Percentiles rank a stretch among this genome's conserved stretches.
These are phyloP conservation scores for Candida freyschussii DNA, from an alignment of 1,139 yeast species.

Conservation along the genomic window DNA sequence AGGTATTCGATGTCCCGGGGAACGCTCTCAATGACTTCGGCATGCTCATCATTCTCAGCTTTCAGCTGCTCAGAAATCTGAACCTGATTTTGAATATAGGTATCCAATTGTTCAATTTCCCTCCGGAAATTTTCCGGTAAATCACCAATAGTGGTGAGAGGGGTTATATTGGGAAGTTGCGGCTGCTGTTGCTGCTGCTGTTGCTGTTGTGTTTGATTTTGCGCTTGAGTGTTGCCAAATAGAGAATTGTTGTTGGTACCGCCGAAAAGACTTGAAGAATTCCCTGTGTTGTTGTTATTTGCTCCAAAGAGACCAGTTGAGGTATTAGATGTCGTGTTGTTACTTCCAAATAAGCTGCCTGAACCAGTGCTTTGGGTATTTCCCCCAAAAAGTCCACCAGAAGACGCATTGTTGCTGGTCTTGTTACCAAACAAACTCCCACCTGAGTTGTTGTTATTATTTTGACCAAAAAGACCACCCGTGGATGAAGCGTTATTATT, in stretches of 20 bases:
- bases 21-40: constrained; percentile 67
- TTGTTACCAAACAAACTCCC: constrained; percentile 27
- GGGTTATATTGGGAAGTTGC: constrained; percentile 53
- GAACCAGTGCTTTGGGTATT: constrained; percentile 19
- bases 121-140: constrained; percentile 71
- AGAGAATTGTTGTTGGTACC: constrained; percentile 21
- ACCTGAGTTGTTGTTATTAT: constrained; percentile 17
- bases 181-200: constrained; percentile 35
- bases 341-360: constrained; percentile 11
- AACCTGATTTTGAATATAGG: constrained; percentile 79
- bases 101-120: constrained; percentile 77
- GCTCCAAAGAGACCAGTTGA: constrained; percentile 26
- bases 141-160: constrained; percentile 85
- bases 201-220: constrained; percentile 23
- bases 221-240: constrained; percentile 31
- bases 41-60: constrained; percentile 59
- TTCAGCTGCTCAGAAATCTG: constrained; percentile 75
- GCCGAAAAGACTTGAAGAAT: constrained; percentile 24
- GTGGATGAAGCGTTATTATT: constrained; percentile 14
- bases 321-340: constrained; percentile 4
- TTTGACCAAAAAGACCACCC: constrained; percentile 27
- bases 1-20: constrained; percentile 82
- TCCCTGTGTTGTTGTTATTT: constrained; percentile 12
- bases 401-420: constrained; percentile 22
- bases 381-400: constrained; percentile 25